These are phyloP conservation scores for Cladosporium sp. DNA, from an alignment of 2,329 filamentous ascomycete species.

Conservation along the genomic window DNA sequence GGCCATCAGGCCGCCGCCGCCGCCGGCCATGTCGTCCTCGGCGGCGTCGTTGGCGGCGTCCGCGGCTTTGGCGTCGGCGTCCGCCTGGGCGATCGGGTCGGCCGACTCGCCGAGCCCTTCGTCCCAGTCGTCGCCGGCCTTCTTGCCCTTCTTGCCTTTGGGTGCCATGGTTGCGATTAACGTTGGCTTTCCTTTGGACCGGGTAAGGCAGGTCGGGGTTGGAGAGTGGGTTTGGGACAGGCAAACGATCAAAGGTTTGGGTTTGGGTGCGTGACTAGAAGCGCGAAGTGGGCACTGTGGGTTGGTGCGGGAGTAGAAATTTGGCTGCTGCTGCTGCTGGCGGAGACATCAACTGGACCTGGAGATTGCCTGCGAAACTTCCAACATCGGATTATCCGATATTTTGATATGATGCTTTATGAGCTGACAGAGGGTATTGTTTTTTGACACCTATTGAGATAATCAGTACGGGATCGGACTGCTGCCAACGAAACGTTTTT, in stretches of 20 bases:
- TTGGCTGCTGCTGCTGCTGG: neutral
- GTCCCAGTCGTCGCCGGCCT: slow-evolving; percentile 88
- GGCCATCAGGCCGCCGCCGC: slow-evolving; percentile 46
- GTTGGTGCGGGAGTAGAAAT: slow-evolving; percentile 13
- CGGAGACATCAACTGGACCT: neutral
- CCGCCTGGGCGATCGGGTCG: slow-evolving; percentile 55
- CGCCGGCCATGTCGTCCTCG: slow-evolving; percentile 49
- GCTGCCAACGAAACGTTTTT: neutral
- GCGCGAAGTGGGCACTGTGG: neutral
- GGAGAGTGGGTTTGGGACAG: too few species aligned
- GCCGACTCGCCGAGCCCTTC: slow-evolving; percentile 79
- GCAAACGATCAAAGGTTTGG: too few species aligned
- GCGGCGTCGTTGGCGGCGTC: slow-evolving; percentile 37
- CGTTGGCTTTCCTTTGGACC: slow-evolving; percentile 7
- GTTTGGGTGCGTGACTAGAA: neutral
- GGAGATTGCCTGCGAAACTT: neutral
- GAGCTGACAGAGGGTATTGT: too few species aligned
- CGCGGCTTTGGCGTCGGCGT: slow-evolving; percentile 40
- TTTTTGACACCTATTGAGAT: too few species aligned
- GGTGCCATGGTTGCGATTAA: slow-evolving; percentile 67
- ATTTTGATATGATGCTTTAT: too few species aligned
- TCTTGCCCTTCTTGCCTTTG: slow-evolving; percentile 93
- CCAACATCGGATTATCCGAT: too few species aligned
- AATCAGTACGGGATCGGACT: too few species aligned
- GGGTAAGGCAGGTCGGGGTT: neutral